These are phyloP conservation scores for Scopulariopsis brevicaulis DNA, from an alignment of 2,329 filamentous ascomycete genomes.

Conservation along the genomic window DNA sequence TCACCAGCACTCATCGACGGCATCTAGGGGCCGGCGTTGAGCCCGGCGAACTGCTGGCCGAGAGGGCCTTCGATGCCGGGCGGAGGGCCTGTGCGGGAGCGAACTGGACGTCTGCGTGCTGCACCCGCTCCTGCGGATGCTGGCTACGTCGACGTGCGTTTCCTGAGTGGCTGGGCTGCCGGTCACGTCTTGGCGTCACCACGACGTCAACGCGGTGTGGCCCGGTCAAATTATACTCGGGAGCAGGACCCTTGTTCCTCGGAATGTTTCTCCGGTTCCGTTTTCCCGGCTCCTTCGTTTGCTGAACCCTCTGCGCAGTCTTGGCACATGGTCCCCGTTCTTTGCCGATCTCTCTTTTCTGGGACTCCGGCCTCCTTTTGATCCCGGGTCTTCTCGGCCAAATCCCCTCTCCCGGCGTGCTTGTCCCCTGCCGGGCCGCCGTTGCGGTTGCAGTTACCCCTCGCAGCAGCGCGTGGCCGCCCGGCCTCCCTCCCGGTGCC, in stretches of 20 bases:
- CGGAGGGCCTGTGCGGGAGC: not conserved
- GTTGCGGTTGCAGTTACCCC: not conserved
- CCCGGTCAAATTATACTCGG: not conserved
- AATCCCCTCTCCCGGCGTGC: not conserved
- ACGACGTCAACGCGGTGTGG: not conserved
- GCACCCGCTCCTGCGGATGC: not conserved
- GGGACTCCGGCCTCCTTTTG: not conserved
- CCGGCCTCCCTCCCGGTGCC: not conserved
- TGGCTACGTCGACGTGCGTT: not conserved
- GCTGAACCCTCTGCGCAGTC: not conserved
- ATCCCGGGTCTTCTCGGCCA: not conserved
- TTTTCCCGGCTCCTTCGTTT: not conserved
- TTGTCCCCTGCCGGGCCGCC: not conserved
- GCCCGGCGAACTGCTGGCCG: not conserved
- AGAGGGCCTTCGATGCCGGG: not conserved
- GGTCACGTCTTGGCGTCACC: not conserved
- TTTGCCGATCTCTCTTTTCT: not conserved
- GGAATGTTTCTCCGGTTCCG: not conserved
- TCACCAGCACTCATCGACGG: not conserved
- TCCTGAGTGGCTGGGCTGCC: not conserved
- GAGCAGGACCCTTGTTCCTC: not conserved
- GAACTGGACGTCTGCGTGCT: not conserved
- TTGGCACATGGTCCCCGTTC: not conserved
- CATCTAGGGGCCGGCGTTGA: not conserved
- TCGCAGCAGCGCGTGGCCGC: not conserved